A percentile compares a stretch with the other conserved stretches of the same genome.
Conservation (phyloP, 345 rosid species). For the Theobroma cacao region DNA sequence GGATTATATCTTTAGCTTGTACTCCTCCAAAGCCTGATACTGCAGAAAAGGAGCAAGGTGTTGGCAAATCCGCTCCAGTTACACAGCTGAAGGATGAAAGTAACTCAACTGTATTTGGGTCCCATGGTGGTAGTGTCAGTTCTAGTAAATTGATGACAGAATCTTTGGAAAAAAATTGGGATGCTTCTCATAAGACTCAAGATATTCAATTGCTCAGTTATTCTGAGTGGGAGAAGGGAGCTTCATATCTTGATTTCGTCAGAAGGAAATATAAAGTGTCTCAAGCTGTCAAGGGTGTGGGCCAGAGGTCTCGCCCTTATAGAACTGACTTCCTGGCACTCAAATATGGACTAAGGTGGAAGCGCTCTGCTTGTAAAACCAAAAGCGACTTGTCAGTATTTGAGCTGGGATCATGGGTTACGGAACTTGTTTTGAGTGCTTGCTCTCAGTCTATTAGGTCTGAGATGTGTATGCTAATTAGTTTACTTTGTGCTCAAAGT, state of each 20-base stretch:
- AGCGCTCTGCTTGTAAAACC: slow-evolving; percentile 53
- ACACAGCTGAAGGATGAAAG: slow-evolving; percentile 65
- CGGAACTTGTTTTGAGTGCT: slow-evolving; percentile 94
- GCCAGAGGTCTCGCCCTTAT: slow-evolving; percentile 71
- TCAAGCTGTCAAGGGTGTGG: slow-evolving; percentile 62
- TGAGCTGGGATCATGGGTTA: slow-evolving; percentile 97
- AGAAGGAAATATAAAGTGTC: slow-evolving; percentile 94
- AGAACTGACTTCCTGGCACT: slow-evolving; percentile 82
- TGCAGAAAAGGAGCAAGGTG: slow-evolving; percentile 68
- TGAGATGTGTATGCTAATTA: slow-evolving; percentile 94
- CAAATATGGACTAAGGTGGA: slow-evolving; percentile 92
- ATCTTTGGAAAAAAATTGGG: slow-evolving; percentile 56
- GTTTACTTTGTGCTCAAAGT: slow-evolving; percentile 83
- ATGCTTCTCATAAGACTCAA: slow-evolving; percentile 58
- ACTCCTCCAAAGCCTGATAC: slow-evolving; percentile 97
- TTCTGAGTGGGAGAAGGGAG: slow-evolving; percentile 97
- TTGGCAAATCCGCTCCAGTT: slow-evolving; percentile 48
- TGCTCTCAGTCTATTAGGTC: slow-evolving; percentile 97
- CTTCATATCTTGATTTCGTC: slow-evolving; percentile 96
- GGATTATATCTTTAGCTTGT: slow-evolving; percentile 90
- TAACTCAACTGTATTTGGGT: slow-evolving; percentile 37
- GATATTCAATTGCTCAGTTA: slow-evolving; percentile 90
- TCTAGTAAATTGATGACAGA: slow-evolving; percentile 49
- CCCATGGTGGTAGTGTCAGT: slow-evolving; percentile 33
- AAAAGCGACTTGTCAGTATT: slow-evolving; percentile 71